phyloP scores from a whole-genome alignment of 768 basidiomycete genomes.

The Leccinum arenicola region DNA sequence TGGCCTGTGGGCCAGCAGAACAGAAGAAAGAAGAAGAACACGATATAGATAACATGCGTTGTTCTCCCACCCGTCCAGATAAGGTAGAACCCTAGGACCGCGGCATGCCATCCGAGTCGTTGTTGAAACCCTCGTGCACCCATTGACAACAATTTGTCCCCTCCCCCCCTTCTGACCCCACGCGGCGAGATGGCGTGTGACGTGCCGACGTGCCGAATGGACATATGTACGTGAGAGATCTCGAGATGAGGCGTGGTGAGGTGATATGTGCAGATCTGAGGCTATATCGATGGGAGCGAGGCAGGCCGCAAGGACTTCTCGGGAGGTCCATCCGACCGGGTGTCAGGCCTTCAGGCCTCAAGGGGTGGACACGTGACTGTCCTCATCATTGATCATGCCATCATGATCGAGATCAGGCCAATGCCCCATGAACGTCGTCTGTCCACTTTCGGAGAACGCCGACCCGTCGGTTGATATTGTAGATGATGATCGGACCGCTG shows the following conservation, averaged over 20 bases:
- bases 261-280: no score
- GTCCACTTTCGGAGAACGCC: not conserved
- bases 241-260: not conserved
- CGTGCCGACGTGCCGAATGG: not conserved
- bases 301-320: not conserved
- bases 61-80: not conserved
- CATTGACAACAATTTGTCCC: not conserved
- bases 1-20: not conserved
- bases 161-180: not conserved
- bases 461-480: not conserved
- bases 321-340: not conserved
- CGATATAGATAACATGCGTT: conserved; percentile 1
- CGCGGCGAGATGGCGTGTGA: not conserved
- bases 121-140: not conserved
- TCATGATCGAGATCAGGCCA: not conserved
- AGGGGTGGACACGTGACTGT: not conserved
- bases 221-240: not conserved
- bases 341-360: not conserved
- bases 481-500: not conserved
- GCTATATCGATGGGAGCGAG: not conserved
- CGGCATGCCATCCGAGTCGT: not conserved
- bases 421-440: not conserved
- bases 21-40: conserved; percentile 4
- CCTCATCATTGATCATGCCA: not conserved
- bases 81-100: conserved; percentile 6